Conservation (phyloP, 2,329 filamentous ascomycete genomes). For the Chrysoporthe cubensis region DNA sequence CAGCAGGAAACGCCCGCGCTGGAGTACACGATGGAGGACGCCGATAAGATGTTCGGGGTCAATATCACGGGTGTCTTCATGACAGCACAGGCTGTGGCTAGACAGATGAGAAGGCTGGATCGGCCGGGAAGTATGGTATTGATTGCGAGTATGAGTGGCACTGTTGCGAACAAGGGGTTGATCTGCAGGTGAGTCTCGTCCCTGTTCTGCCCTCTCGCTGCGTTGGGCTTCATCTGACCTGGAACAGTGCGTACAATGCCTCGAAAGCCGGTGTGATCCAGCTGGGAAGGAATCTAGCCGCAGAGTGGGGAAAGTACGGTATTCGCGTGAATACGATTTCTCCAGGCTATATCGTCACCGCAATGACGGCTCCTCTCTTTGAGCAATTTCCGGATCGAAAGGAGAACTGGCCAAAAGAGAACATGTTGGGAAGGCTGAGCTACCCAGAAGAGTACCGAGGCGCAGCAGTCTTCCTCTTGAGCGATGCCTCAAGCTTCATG, state of each 20-base stretch:
- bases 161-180: slow-evolving; percentile 65
- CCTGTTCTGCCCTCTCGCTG: neutral
- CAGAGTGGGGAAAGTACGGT: slow-evolving; percentile 72
- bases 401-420: slow-evolving; percentile 76
- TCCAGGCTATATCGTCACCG: slow-evolving; percentile 78
- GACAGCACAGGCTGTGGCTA: slow-evolving; percentile 86
- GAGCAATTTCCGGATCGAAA: slow-evolving; percentile 71
- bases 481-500: slow-evolving; percentile 72
- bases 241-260: slow-evolving; percentile 69
- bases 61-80: slow-evolving; percentile 87
- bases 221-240: neutral
- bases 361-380: slow-evolving; percentile 84
- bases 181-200: slow-evolving; percentile 58
- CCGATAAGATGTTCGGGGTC: slow-evolving; percentile 78
- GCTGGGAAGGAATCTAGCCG: slow-evolving; percentile 70
- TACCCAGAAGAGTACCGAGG: slow-evolving; percentile 71
- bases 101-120: slow-evolving; percentile 68
- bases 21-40: slow-evolving; percentile 77
- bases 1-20: slow-evolving; percentile 84
- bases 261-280: slow-evolving; percentile 77
- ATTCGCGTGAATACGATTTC: slow-evolving; percentile 84
- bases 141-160: slow-evolving; percentile 73
- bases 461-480: slow-evolving; percentile 69
- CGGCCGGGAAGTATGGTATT: slow-evolving; percentile 65
- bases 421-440: slow-evolving; percentile 78